These are phyloP conservation scores for Backusella mclennaniae DNA, from an alignment of 192 early-diverging fungal genomes.

Conservation along the genomic window DNA sequence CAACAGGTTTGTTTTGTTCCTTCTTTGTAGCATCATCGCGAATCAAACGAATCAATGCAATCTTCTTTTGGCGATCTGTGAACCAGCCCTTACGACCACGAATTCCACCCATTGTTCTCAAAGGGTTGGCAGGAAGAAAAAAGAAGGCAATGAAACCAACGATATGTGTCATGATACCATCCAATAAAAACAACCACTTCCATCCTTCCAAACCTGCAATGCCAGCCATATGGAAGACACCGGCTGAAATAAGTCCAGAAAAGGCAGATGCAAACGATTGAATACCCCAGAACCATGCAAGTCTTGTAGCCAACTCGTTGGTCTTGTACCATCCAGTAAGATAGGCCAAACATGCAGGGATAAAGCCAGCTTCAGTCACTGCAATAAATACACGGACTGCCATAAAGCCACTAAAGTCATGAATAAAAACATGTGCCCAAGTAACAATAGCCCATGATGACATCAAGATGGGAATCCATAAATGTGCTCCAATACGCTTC, in stretches of 20 bases:
- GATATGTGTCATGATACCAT: conserved; percentile 45
- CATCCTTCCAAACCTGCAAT: conserved; percentile 56
- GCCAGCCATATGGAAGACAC: conserved; percentile 54
- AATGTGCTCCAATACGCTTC: conserved; percentile 47
- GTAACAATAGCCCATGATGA: conserved; percentile 27
- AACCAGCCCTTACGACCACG: conserved; percentile 37
- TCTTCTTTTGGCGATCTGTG: conserved; percentile 51
- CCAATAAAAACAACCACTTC: conserved; percentile 68
- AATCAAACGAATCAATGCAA: conserved; percentile 59
- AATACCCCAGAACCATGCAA: conserved; percentile 52
- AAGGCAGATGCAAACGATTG: conserved; percentile 51
- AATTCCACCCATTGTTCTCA: conserved; percentile 19
- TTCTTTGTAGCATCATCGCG: conserved; percentile 58
- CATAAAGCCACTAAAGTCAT: conserved; percentile 38
- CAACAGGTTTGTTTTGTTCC: conserved; percentile 29
- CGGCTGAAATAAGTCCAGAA: conserved; percentile 55
- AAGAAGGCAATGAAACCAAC: conserved; percentile 39
- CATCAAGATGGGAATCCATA: conserved; percentile 54
- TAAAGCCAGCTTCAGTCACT: conserved; percentile 51
- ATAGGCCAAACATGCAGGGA: conserved; percentile 39
- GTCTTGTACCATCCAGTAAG: conserved; percentile 53
- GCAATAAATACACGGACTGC: conserved; percentile 50
- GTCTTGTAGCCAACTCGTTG: conserved; percentile 44
- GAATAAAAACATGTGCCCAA: conserved; percentile 16
- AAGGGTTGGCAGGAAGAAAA: conserved; percentile 53